Base-by-base conservation (phyloP, 768 basidiomycete species). In the Wakefieldia striispora region DNA sequence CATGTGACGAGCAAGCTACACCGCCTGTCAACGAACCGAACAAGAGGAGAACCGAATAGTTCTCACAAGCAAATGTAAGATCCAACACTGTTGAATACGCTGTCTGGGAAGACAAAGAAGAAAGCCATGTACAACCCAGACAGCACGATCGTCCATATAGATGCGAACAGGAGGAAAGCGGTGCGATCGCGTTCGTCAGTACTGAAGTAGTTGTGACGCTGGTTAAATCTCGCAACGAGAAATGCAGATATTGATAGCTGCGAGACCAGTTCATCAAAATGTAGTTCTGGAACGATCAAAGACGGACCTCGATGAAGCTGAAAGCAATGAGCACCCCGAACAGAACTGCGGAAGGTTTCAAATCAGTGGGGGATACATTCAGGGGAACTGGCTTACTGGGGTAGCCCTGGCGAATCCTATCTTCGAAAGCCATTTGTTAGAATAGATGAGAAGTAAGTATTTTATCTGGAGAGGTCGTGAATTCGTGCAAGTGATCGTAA, bases 191-290 rank as follows among this genome's bases (percentile, higher is more conserved):
- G 80, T 54, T 83, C 77, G 27, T 72, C 62, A 11, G 55, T 50
- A 51, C 62, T 76, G 45, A 70, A 71, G 61, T 71, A 79, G 71
- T 86, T 75, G 67, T 80, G 73, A 54, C 76, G 71, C 24, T 66
- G 48, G 64, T 84, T 81, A 72, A 80, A 91, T 38, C 70, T 74
- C 13, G 82, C 70, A 8, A 78, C 76, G 38, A 93, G 74, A 81
- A 85, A 92, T 5, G 88, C 83, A 4, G 90, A 75, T 54, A 89
- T 80, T 21, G 81, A 71, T 57, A 89, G 74, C 86, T 89, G 53
- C 21, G 17, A 13, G 35, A 14, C 29, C 0, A 2, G 45, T 46
- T 3, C 14, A 43, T 44, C 11, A 41, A 6, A 19, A 10, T 2
- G 27, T 6, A 5, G 29, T 38, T 14, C 16, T 43, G 40, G 27